Evolutionary conservation across 2,329 filamentous ascomycete genomes (phyloP), one percentile per base, ranked within the genome.

Genomic region (Alternaria angustiovoidea): DNA sequence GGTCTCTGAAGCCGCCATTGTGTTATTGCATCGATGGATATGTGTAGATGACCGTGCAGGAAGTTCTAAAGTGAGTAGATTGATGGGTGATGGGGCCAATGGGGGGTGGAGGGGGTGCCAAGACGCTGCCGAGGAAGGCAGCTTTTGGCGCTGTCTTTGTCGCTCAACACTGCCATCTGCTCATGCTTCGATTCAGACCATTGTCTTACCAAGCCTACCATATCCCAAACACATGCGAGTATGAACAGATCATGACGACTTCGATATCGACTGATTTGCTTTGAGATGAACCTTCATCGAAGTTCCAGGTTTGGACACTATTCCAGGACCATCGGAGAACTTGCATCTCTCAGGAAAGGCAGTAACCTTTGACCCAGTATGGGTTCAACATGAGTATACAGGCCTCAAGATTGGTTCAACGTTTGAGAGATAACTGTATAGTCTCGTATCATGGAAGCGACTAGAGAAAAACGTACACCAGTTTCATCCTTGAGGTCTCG

Each of bases 1-100:
- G 7, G 48, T 36, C 20, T 75, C 68, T 42, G 55, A 39, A 1
- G 62, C 54, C 11, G 69, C 62, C 73, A 75, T 75, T 1, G 11
- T 24, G 24, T 38, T 30, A 34, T 14, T 43, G n/a, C 38, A 48
- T n/a, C 34, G 8, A n/a, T 24, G 16, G 36, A 18, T 32, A n/a
- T 14, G 34, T 20, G 12, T 4, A 38, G 42, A 24, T 44, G 30
- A 20, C n/a, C 18, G 22, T 39, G 28, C 9, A 34, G 24, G 28
- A 9, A 44, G 28, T 7, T 32, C 32, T 18, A 11, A 12, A n/a
- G 12, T 36, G 36, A 6, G 39, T 41, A 28, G 22, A 7, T 20
- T 38, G 34, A 49, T 61, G 14, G 3, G 6, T 20, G 30, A 34
- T n/a, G 44, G 34, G 48, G 46, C 58, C 61, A 64, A 59, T 61